Percentiles rank a stretch among this genome's conserved stretches.
These are phyloP conservation scores for Cinchona pubescens DNA, from an alignment of 257 asterid genomes.

Conservation along the genomic window DNA sequence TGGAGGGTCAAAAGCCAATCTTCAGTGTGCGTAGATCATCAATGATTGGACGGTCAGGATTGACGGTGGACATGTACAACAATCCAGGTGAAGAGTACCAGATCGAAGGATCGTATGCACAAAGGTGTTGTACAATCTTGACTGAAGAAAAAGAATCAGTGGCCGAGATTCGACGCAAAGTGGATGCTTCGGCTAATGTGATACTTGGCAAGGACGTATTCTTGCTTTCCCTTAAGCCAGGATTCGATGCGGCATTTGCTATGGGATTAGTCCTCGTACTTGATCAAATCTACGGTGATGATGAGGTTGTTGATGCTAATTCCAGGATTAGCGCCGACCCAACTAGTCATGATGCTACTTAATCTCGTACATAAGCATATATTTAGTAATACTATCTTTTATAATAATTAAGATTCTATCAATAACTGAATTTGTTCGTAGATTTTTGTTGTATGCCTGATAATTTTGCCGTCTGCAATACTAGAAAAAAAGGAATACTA, in stretches of 20 bases:
- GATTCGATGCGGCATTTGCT: conserved; percentile 69
- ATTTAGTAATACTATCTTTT: too few species aligned
- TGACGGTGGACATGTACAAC: conserved; percentile 47
- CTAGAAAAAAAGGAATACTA: too few species aligned
- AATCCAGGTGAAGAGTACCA: conserved; percentile 48
- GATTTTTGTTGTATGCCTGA: too few species aligned
- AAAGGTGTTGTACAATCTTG: conserved; percentile 48
- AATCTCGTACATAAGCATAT: neutral
- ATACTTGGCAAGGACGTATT: conserved; percentile 69
- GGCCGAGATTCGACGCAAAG: conserved; percentile 80
- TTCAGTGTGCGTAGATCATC: conserved; percentile 62
- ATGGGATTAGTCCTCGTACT: conserved; percentile 69
- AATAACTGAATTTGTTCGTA: neutral
- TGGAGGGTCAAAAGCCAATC: conserved; percentile 45
- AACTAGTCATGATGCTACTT: conserved; percentile 19
- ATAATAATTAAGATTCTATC: too few species aligned
- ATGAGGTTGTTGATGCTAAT: conserved; percentile 5
- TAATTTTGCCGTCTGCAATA: too few species aligned
- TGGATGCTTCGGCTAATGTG: conserved; percentile 48
- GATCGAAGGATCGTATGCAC: conserved; percentile 61
- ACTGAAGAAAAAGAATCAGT: conserved; percentile 33
- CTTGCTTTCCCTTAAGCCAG: conserved; percentile 40
- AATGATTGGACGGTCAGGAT: conserved; percentile 53
- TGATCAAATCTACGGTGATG: conserved; percentile 54
- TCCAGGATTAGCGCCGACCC: conserved; percentile 43